Evolutionary conservation across 2,329 filamentous ascomycete genomes (phyloP).

Genomic region (Botrytis aclada): DNA sequence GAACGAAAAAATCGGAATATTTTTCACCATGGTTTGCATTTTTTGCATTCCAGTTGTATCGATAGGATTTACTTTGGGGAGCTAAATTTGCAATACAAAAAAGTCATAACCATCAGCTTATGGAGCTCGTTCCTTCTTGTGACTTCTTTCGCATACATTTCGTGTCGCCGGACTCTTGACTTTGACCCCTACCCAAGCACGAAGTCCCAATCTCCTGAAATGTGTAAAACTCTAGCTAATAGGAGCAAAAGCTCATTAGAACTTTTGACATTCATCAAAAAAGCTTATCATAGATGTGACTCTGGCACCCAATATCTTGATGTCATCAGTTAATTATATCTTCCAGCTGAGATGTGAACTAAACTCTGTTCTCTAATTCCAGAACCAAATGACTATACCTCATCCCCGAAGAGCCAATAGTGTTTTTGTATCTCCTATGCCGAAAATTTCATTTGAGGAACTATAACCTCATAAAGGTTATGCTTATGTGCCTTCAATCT

Average conservation of each 20-base stretch:
- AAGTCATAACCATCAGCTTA: not conserved
- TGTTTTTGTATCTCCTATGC: not conserved
- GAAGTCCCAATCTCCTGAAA: not conserved
- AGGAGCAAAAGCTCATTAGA: not conserved
- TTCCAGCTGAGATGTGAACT: not conserved
- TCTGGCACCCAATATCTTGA: rapidly evolving
- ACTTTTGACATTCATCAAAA: not conserved
- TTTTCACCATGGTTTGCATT: rapidly evolving
- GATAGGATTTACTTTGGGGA: not conserved
- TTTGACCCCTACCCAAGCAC: not conserved
- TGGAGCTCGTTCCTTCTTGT: not conserved
- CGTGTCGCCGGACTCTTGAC: too few relatives aligned
- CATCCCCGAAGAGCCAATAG: not conserved
- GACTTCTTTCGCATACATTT: too few relatives aligned
- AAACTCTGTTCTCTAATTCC: not conserved
- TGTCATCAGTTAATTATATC: rapidly evolving
- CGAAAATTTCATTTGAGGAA: too few relatives aligned
- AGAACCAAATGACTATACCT: not conserved
- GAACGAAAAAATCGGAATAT: rapidly evolving
- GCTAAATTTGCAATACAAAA: too few relatives aligned
- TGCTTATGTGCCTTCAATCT: too few relatives aligned
- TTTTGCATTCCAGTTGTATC: not conserved
- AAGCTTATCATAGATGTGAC: rapidly evolving
- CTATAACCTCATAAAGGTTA: too few relatives aligned
- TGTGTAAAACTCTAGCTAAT: not conserved